Percentiles rank a stretch among this genome's conserved stretches.
Conservation (phyloP, 805 yeast genomes). For the Lipomyces chichibuensis region DNA sequence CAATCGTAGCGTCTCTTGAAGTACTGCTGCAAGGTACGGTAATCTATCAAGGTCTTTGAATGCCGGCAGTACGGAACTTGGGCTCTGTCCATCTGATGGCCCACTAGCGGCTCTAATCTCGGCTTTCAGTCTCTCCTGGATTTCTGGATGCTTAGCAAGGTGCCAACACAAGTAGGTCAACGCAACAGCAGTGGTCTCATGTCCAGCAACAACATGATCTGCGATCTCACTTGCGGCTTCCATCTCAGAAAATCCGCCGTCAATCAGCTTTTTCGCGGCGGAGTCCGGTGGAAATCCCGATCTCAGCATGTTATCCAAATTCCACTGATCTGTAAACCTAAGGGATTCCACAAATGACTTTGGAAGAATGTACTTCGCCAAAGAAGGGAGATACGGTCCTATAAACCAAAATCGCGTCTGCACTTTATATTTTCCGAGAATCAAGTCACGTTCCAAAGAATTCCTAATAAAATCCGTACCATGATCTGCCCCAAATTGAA, state of each 20-base stretch:
- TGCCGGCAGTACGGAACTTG: constrained; percentile 31
- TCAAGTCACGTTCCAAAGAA: constrained; percentile 5
- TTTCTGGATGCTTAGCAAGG: constrained; percentile 54
- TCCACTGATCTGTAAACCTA: constrained; percentile 23
- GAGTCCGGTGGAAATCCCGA: constrained; percentile 17
- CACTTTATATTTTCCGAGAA: constrained; percentile 6
- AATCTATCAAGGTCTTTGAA: constrained; percentile 55
- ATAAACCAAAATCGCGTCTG: constrained; percentile 28
- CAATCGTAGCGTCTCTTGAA: constrained; percentile 62
- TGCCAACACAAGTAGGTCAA: constrained; percentile 62
- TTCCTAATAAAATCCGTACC: constrained; percentile 52
- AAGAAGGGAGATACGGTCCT: constrained; percentile 30
- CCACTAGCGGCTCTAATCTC: constrained; percentile 52
- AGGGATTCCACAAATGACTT: constrained; percentile 7
- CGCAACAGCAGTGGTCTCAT: constrained; percentile 73
- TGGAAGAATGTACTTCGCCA: constrained; percentile 4
- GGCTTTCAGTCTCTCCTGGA: constrained; percentile 53
- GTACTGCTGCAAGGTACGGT: constrained; percentile 62
- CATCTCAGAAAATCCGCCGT: constrained; percentile 39
- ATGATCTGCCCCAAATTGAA: constrained; percentile 58
- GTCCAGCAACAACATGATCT: constrained; percentile 78
- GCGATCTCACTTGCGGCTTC: constrained; percentile 54
- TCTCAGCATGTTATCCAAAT: constrained; percentile 4
- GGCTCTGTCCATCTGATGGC: constrained; percentile 35
- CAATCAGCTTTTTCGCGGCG: constrained; percentile 37